Evolutionary conservation across 2,329 filamentous ascomycete species (phyloP), one percentile per base, ranked within the genome.

Genomic region (Pseudopithomyces maydicus): DNA sequence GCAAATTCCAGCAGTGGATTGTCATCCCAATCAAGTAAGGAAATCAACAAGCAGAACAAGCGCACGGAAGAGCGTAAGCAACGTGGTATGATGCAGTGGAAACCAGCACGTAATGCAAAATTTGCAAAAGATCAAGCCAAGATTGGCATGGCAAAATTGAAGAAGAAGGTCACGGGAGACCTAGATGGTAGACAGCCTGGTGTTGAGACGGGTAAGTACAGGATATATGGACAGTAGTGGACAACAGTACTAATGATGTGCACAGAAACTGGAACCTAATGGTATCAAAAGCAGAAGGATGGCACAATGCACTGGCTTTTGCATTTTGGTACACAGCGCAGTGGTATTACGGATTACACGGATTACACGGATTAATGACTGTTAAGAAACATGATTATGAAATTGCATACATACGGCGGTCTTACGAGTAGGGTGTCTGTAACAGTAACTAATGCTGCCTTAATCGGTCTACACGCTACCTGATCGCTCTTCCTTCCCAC

Each of bases 11-110:
- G 55, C 12, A 48, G 50, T 2, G 61, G 55, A 35, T 44, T 45
- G 22, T 64, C 63, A 8, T 54, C 62, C 1, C 70, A 51, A 54
- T 74, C 66, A 38, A 63, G 58, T 70, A 87, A 87, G 71, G 83
- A 88, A 20, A 86, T 89, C 72, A 87, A 86, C 66, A 81, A 82
- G 55, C 84, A 87, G 60, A 91, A 88, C 71, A 86, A 89, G 61
- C 87, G 90, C 46, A 78, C 80, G 44, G 82, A 97, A 72, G 89
- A 93, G 73, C 85, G 93, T 0, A 92, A 93, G 78, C 92, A 97
- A 66, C 84, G 93, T 11, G 94, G 94, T 0, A 69, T 97, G 71
- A 96, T 97, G 91, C 94, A 98, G 75, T 98, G 93, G 92, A 90
- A 88, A 70, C 93, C 94, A 0, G 90, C 93, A 73, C 84, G 94